Percentiles rank a stretch among this genome's conserved stretches.
Evolutionary conservation across 768 basidiomycete genomes (phyloP).

Genomic region (Daedaleopsis sinensis): DNA sequence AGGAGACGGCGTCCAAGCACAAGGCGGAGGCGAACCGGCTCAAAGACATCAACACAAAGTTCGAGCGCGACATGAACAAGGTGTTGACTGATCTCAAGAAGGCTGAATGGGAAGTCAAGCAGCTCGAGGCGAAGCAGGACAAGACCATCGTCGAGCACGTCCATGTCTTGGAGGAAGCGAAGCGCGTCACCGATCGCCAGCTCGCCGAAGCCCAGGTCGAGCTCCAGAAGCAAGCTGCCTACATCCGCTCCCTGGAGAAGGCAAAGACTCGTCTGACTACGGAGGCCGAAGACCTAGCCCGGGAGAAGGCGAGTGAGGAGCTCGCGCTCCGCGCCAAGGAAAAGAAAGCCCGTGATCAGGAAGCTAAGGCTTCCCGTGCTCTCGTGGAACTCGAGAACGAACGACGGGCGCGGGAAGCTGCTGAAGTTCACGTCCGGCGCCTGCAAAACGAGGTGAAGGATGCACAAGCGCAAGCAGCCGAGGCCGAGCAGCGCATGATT

Average conservation of each 20-base stretch:
- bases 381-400: constrained; percentile 68
- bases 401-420: constrained; percentile 61
- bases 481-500: constrained; percentile 54
- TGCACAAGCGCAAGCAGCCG: constrained; percentile 56
- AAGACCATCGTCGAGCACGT: constrained; percentile 99
- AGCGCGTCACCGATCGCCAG: constrained; percentile 90
- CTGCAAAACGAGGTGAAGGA: constrained; percentile 64
- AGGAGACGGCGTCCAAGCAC: constrained; percentile 61
- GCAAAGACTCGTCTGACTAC: constrained; percentile 70
- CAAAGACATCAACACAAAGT: constrained; percentile 69
- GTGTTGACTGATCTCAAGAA: constrained; percentile 77
- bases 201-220: constrained; percentile 81
- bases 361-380: constrained; percentile 60
- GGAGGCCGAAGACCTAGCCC: constrained; percentile 81
- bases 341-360: constrained; percentile 63
- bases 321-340: constrained; percentile 68
- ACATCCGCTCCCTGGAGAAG: constrained; percentile 88
- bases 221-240: constrained; percentile 68
- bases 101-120: constrained; percentile 85
- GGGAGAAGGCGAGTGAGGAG: constrained; percentile 74
- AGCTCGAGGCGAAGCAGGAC: constrained; percentile 85
- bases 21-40: constrained; percentile 71
- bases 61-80: constrained; percentile 81
- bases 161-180: constrained; percentile 94
- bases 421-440: constrained; percentile 62